A percentile compares a stretch with the other conserved stretches of the same genome.
Evolutionary conservation across 345 rosid species (phyloP).

Genomic region (Ricinus communis): DNA sequence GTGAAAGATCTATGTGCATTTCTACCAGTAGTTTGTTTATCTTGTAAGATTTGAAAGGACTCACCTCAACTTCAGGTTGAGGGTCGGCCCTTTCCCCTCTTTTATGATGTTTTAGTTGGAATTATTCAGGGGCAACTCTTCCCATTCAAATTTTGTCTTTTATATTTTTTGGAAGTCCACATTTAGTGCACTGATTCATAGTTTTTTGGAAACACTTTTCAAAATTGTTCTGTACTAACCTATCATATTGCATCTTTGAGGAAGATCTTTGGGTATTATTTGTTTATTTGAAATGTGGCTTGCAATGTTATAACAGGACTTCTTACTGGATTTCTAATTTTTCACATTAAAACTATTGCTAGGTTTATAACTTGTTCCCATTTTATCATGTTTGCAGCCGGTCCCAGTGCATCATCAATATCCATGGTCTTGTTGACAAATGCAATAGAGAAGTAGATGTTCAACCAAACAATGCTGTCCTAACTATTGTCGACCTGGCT

Average conservation of each 20-base stretch:
- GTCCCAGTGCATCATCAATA: conserved; percentile 88
- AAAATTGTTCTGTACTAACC: neutral
- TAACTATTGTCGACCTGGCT: conserved; percentile 88
- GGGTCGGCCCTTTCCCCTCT: neutral
- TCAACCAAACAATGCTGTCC: conserved; percentile 43
- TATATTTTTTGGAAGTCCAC: neutral
- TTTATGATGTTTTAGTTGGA: neutral
- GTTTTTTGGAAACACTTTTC: neutral
- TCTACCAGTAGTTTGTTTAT: neutral
- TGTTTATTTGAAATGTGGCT: neutral
- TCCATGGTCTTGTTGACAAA: conserved; percentile 35
- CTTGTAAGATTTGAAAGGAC: neutral
- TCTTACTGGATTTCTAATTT: neutral
- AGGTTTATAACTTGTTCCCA: neutral
- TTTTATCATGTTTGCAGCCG: conserved; percentile 54
- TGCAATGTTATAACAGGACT: neutral
- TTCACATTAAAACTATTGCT: neutral
- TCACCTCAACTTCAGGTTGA: neutral
- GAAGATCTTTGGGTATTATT: neutral
- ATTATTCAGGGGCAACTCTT: neutral
- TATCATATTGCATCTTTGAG: neutral
- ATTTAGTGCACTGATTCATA: neutral
- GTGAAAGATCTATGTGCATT: neutral
- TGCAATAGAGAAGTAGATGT: conserved; percentile 30
- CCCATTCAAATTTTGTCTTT: neutral